Evolutionary conservation across 179 eudicot genomes (phyloP).

Genomic region (Nepenthes alata): DNA sequence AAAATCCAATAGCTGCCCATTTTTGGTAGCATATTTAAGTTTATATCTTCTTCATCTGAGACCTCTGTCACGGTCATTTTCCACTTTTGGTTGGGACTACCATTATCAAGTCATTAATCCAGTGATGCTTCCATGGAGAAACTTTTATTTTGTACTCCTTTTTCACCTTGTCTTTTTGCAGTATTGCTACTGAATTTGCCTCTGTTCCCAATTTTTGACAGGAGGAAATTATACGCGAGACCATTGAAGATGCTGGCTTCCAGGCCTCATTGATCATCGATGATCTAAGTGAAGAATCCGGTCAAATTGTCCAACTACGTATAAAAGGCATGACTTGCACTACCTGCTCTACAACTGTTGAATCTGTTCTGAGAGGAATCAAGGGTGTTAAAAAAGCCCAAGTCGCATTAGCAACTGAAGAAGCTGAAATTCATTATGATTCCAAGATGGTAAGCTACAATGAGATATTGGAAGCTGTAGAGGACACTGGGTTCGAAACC

Average conservation of each 20-base stretch:
- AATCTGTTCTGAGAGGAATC: slow-evolving; percentile 37
- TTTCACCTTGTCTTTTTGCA: too few species aligned
- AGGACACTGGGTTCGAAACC: slow-evolving; percentile 66
- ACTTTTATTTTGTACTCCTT: too few species aligned
- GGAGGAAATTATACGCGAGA: slow-evolving; percentile 66
- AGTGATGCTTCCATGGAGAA: too few species aligned
- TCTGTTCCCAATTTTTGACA: slow-evolving; percentile 10
- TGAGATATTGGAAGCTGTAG: slow-evolving; percentile 44
- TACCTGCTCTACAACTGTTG: slow-evolving; percentile 62
- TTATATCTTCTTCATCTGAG: too few species aligned
- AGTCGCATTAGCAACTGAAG: slow-evolving; percentile 85
- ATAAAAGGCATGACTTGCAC: slow-evolving; percentile 89
- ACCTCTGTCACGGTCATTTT: not conserved
- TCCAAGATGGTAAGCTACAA: slow-evolving; percentile 34
- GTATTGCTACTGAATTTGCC: not conserved
- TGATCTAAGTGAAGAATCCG: slow-evolving; percentile 27
- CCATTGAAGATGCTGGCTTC: slow-evolving; percentile 76
- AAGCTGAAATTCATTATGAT: slow-evolving; percentile 70
- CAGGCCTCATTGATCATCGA: slow-evolving; percentile 45
- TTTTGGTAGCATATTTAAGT: too few species aligned
- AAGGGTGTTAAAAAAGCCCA: slow-evolving; percentile 66
- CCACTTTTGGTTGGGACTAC: too few species aligned
- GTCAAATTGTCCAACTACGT: slow-evolving; percentile 43
- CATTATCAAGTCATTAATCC: too few species aligned
- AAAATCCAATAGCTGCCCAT: too few species aligned